Percentiles rank a stretch among this genome's conserved stretches.
These are phyloP conservation scores for Passalora sequoiae DNA, from an alignment of 2,329 filamentous ascomycete genomes.

Conservation along the genomic window DNA sequence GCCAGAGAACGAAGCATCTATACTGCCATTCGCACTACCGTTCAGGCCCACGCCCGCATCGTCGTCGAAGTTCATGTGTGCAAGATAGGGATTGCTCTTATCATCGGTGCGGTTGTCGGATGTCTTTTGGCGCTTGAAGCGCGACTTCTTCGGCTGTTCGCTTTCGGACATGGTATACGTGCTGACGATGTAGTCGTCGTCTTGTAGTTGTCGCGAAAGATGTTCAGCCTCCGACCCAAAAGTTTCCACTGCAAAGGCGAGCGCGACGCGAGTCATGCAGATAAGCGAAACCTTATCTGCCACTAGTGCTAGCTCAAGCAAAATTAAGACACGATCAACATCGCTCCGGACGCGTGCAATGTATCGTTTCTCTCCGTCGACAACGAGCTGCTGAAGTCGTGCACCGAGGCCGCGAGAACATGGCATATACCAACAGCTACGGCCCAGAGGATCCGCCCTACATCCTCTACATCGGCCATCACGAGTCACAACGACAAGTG, in stretches of 20 bases:
- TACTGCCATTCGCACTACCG: constrained; percentile 29
- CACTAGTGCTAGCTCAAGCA: no score
- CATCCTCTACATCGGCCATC: constrained; percentile 67
- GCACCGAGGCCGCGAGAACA: no score
- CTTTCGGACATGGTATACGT: constrained; percentile 39
- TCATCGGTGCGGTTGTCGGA: constrained; percentile 54
- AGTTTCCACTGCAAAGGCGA: no score
- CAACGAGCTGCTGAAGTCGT: no score
- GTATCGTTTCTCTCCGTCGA: no score
- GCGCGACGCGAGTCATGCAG: neutral
- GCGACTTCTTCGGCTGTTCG: constrained; percentile 25
- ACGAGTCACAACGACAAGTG: constrained; percentile 56
- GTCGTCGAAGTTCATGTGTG: constrained; percentile 66
- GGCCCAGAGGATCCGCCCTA: constrained; percentile 36
- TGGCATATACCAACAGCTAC: constrained; percentile 6
- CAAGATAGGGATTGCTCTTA: constrained; percentile 77
- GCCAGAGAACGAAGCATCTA: constrained; percentile 14
- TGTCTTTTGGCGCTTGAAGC: constrained; percentile 49
- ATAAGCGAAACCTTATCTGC: neutral
- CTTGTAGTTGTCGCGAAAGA: neutral
- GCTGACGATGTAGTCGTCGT: neutral
- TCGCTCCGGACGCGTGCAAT: no score
- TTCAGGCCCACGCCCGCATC: constrained; percentile 27
- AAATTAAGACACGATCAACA: no score
- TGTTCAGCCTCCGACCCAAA: no score